Conservation (phyloP, 179 eudicot species). For the Vitellaria paradoxa region DNA sequence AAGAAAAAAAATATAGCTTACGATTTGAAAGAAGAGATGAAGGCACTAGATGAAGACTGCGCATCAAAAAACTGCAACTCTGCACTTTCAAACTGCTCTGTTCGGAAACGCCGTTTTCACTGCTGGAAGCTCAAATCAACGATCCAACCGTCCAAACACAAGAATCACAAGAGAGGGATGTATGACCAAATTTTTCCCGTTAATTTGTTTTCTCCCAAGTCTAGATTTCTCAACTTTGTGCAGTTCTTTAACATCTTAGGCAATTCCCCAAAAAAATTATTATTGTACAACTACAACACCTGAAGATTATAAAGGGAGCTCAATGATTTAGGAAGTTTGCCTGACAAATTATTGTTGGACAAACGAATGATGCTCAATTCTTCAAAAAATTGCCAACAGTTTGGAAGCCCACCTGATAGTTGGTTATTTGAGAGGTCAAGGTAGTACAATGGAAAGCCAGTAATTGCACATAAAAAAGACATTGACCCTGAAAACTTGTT, state of each 20-base stretch:
- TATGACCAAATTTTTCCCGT: constrained; percentile 4
- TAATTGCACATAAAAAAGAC: neutral
- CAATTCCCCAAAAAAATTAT: neutral
- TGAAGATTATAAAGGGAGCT: neutral
- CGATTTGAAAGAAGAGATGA: too few species aligned
- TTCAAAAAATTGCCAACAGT: neutral
- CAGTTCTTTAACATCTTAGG: constrained; percentile 3
- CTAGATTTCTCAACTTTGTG: neutral
- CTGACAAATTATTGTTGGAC: constrained; percentile 1
- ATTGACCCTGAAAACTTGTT: neutral
- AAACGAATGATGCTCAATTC: neutral
- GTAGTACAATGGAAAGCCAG: fast-evolving
- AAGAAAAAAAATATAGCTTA: too few species aligned
- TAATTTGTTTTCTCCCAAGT: neutral
- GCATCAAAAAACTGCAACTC: too few species aligned
- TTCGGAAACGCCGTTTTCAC: too few species aligned
- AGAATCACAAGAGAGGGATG: too few species aligned
- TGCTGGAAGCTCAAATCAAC: too few species aligned
- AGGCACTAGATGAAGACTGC: too few species aligned
- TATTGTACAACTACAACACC: neutral
- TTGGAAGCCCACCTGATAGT: neutral
- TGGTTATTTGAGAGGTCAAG: constrained; percentile 6
- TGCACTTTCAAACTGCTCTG: too few species aligned
- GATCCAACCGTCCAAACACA: too few species aligned
- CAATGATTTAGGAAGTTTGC: neutral